phyloP scores from a whole-genome alignment of 2,329 filamentous ascomycete species.

The Coniochaeta sp. region DNA sequence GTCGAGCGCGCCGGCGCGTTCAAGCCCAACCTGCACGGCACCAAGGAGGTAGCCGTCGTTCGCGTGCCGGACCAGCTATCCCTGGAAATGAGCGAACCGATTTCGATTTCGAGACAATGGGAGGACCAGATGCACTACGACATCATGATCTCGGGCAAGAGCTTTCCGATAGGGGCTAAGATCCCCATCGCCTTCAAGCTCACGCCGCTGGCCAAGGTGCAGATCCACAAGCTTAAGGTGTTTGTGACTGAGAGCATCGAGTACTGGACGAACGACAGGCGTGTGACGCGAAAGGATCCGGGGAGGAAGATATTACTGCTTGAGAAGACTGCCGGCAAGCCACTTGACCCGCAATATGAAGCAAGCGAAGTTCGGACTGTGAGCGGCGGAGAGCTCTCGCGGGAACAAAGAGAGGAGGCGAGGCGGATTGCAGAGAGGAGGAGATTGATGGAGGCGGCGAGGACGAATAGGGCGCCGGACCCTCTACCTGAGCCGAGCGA shows the following conservation, averaged over 20 bases:
- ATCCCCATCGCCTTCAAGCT: slow-evolving; percentile 93
- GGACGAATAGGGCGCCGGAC: slow-evolving; percentile 28
- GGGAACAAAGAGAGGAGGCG: slow-evolving; percentile 39
- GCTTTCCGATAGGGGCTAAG: slow-evolving; percentile 79
- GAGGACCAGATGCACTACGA: slow-evolving; percentile 94
- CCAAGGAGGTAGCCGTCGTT: slow-evolving; percentile 76
- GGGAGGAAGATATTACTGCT: slow-evolving; percentile 79
- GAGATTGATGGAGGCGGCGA: slow-evolving; percentile 47
- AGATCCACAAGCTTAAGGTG: slow-evolving; percentile 87
- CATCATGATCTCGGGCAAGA: slow-evolving; percentile 93
- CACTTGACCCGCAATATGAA: slow-evolving; percentile 64
- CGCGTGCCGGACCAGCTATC: slow-evolving; percentile 82
- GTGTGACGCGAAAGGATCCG: slow-evolving; percentile 77
- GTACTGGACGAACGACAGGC: slow-evolving; percentile 81
- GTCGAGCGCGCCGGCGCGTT: slow-evolving; percentile 86
- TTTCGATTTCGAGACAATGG: slow-evolving; percentile 89
- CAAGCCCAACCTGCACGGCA: slow-evolving; percentile 77
- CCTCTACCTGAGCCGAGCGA: slow-evolving; percentile 46
- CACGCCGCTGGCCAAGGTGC: slow-evolving; percentile 86
- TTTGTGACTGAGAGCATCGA: slow-evolving; percentile 86
- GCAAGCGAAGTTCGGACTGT: slow-evolving; percentile 70
- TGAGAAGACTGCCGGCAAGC: slow-evolving; percentile 78
- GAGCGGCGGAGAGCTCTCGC: slow-evolving; percentile 69
- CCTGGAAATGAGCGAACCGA: slow-evolving; percentile 84
- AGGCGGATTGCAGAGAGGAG: slow-evolving; percentile 37